Base-by-base conservation (phyloP, 202 grass and related monocot genomes). In the Schoenoplectus triqueter region DNA sequence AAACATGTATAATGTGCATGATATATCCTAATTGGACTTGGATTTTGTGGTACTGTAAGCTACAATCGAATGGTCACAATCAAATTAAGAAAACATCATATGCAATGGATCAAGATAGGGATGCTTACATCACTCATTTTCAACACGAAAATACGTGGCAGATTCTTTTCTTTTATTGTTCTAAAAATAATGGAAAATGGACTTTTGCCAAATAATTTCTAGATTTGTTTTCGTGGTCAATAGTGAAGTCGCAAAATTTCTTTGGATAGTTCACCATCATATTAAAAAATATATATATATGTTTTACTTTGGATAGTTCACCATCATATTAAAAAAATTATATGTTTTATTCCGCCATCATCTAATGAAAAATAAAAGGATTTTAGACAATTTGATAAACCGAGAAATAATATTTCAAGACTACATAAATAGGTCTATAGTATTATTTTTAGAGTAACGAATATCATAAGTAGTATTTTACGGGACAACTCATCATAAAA, bases 121-220 rank as follows among this genome's bases (percentile, higher is more conserved):
- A 17, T 48, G 14, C 2, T 2, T 48, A 15, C 13, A 71, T 47
- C 42, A 47, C 6, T 47, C 44, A 18, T 71, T 71, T 68, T 68
- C 63, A 31, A 68, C 31, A 0, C 2, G 65, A 68, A 68, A 68
- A 0, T 42, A 19, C 41, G 0, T 17, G 7, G 68, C 6, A 71
- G 14, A 8, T 71, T 47, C 44, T 17, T 71, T 47, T 17, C 0
- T 45, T 1, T 71, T 42, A 3, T 14, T 41, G 1, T 13, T 68
- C 42, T 14, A 41, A 67, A 39, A 68, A 6, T 42, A 14, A 5
- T 68, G 5, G 11, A 67, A 67, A 6, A 11, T 42, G 10, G 66
- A 68, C 39, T 68, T 49, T 47, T 1, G 69, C 48, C 14, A 71
- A 46, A 71, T 47, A 47, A 46, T 71, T 71, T 71, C 44, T 71